Conservation (phyloP, 495 filamentous ascomycete species). For the Umbilicaria muhlenbergii region DNA sequence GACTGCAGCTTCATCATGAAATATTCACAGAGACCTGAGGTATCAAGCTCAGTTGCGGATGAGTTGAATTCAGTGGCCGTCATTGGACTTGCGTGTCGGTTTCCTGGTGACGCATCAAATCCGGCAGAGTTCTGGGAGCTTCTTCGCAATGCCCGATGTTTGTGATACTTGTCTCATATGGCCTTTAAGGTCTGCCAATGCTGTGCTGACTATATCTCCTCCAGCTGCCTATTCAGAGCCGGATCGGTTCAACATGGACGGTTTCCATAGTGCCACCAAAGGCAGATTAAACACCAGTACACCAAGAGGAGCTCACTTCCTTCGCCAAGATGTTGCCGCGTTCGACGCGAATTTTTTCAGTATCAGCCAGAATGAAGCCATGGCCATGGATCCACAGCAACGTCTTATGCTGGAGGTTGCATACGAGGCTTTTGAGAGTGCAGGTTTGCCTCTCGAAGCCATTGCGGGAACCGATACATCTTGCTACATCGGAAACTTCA, state of each 20-base stretch:
- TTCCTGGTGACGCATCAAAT: slow-evolving; percentile 34
- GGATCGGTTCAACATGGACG: slow-evolving; percentile 30
- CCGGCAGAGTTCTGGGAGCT: slow-evolving; percentile 43
- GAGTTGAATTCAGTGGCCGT: slow-evolving; percentile 24
- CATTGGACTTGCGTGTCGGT: slow-evolving; percentile 31
- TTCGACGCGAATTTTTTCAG: slow-evolving; percentile 37
- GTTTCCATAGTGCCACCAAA: slow-evolving; percentile 24
- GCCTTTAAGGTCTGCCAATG: slow-evolving; percentile 1
- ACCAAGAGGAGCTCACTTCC: slow-evolving; percentile 21
- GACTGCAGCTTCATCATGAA: background rate
- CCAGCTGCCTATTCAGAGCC: slow-evolving; percentile 20
- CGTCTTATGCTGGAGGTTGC: slow-evolving; percentile 40
- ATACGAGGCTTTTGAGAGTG: slow-evolving; percentile 45
- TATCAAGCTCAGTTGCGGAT: background rate
- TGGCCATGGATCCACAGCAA: slow-evolving; percentile 33
- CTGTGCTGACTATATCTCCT: background rate
- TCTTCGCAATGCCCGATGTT: slow-evolving; percentile 22
- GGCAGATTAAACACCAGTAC: slow-evolving; percentile 4
- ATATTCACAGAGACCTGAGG: background rate
- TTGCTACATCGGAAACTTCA: slow-evolving; percentile 2
- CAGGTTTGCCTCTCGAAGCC: slow-evolving; percentile 1
- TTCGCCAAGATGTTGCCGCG: slow-evolving; percentile 16
- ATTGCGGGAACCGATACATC: slow-evolving; percentile 3
- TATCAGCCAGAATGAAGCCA: slow-evolving; percentile 33
- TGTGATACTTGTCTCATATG: background rate